phyloP scores from a whole-genome alignment of 345 rosid genomes.

The Erodium maritimum region DNA sequence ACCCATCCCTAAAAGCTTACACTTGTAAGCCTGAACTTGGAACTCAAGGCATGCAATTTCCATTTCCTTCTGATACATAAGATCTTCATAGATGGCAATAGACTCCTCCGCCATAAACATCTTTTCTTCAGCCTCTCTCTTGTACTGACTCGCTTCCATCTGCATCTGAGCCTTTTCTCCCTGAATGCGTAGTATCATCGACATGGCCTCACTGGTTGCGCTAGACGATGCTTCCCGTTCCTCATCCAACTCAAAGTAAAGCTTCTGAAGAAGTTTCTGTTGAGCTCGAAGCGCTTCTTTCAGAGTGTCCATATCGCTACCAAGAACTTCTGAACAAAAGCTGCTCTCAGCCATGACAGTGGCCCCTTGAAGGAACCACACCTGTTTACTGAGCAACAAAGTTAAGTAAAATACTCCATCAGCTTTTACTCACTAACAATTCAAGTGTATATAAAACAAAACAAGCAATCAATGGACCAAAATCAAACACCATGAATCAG shows the following conservation, averaged over 20 bases:
- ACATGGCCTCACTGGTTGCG: slow-evolving; percentile 71
- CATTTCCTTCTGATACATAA: slow-evolving; percentile 68
- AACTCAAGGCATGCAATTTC: slow-evolving; percentile 77
- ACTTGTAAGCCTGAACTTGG: slow-evolving; percentile 69
- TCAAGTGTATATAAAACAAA: no score
- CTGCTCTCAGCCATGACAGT: slow-evolving; percentile 19
- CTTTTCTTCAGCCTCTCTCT: slow-evolving; percentile 77
- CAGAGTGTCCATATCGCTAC: slow-evolving; percentile 26
- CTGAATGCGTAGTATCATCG: slow-evolving; percentile 79
- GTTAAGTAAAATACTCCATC: not conserved
- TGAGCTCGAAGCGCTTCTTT: slow-evolving; percentile 58
- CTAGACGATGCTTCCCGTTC: slow-evolving; percentile 78
- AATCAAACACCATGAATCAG: no score
- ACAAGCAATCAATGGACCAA: no score
- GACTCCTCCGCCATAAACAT: slow-evolving; percentile 72
- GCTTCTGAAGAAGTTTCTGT: slow-evolving; percentile 66
- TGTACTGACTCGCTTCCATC: slow-evolving; percentile 89
- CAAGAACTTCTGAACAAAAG: slow-evolving; percentile 22
- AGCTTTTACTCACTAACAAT: no score
- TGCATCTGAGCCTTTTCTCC: slow-evolving; percentile 62
- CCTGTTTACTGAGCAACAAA: not conserved
- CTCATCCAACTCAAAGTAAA: slow-evolving; percentile 51
- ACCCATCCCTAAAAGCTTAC: slow-evolving; percentile 59
- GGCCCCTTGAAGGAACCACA: not conserved
- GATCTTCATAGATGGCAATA: slow-evolving; percentile 49